Conservation (phyloP, 192 early-diverging fungal species). For the Radiomyces spectabilis region DNA sequence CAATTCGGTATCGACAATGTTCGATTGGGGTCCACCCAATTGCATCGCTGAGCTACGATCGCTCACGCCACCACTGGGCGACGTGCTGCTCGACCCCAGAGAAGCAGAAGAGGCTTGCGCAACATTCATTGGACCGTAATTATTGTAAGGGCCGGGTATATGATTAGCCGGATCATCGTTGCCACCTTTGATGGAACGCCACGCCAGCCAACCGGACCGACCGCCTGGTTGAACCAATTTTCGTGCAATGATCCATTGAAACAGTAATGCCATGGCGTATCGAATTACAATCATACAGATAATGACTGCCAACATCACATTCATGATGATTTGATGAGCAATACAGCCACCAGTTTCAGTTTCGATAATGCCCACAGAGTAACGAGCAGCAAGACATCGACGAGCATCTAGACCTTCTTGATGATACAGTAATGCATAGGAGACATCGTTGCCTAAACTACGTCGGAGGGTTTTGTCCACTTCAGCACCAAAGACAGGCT, state of each 20-base stretch:
- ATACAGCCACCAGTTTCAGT: slow-evolving; percentile 56
- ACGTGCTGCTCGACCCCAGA: slow-evolving; percentile 4
- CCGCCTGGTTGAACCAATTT: slow-evolving; percentile 43
- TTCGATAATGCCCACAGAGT: slow-evolving; percentile 44
- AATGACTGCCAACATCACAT: slow-evolving; percentile 47
- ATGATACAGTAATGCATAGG: slow-evolving; percentile 14
- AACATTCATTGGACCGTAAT: slow-evolving; percentile 8
- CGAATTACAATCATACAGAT: slow-evolving; percentile 50
- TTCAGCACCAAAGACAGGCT: slow-evolving; percentile 4
- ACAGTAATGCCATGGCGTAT: slow-evolving; percentile 54
- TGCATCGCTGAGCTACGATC: slow-evolving; percentile 11
- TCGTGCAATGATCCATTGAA: slow-evolving; percentile 53
- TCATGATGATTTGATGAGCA: slow-evolving; percentile 47
- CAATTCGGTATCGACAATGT: slow-evolving; percentile 43
- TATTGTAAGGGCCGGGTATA: slow-evolving; percentile 24
- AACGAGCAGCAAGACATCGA: slow-evolving; percentile 38
- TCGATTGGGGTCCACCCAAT: slow-evolving; percentile 14
- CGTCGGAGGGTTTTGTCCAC: slow-evolving; percentile 4
- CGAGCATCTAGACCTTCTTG: slow-evolving; percentile 21
- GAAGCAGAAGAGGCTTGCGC: slow-evolving; percentile 2
- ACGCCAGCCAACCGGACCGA: slow-evolving; percentile 44
- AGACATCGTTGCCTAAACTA: slow-evolving; percentile 13
- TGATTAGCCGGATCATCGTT: slow-evolving; percentile 26
- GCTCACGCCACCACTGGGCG: background rate
- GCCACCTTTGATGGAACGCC: slow-evolving; percentile 32